Evolutionary conservation across 257 asterid species (phyloP).

Genomic region (Solanum rostratum): DNA sequence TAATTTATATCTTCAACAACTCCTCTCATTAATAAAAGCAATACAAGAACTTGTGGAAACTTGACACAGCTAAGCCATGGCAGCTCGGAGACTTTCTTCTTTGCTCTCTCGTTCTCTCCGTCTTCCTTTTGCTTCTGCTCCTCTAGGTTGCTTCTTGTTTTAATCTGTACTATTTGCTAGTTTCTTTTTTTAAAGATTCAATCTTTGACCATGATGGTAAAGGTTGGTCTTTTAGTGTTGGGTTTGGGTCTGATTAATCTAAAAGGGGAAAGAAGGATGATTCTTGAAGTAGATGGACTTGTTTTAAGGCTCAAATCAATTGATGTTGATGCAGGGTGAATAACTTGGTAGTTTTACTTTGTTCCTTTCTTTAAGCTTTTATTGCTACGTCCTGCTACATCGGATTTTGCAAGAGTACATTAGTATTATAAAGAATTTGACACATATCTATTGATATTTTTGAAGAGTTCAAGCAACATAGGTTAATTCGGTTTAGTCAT

Average conservation of each 20-base stretch:
- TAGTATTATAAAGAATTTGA: no score
- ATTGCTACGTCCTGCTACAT: neutral
- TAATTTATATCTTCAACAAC: neutral
- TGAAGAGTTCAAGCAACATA: no score
- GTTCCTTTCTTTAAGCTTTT: neutral
- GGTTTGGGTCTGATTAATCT: neutral
- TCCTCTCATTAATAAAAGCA: neutral
- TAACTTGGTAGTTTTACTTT: neutral
- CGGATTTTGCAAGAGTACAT: no score
- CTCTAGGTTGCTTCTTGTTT: conserved; percentile 14
- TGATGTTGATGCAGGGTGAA: neutral
- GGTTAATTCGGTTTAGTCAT: neutral
- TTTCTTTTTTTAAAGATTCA: neutral
- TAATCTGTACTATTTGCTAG: neutral
- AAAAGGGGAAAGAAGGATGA: neutral
- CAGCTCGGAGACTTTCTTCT: conserved; percentile 36
- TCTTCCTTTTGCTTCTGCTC: conserved; percentile 14
- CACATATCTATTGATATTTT: no score
- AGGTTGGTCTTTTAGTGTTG: neutral
- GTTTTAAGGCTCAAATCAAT: neutral
- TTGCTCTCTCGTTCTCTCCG: conserved; percentile 31
- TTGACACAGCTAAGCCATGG: conserved; percentile 13
- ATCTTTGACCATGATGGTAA: neutral
- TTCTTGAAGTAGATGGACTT: neutral
- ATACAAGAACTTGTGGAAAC: neutral